Conservation (phyloP, 495 filamentous ascomycete species). For the Pyronema omphalodes region DNA sequence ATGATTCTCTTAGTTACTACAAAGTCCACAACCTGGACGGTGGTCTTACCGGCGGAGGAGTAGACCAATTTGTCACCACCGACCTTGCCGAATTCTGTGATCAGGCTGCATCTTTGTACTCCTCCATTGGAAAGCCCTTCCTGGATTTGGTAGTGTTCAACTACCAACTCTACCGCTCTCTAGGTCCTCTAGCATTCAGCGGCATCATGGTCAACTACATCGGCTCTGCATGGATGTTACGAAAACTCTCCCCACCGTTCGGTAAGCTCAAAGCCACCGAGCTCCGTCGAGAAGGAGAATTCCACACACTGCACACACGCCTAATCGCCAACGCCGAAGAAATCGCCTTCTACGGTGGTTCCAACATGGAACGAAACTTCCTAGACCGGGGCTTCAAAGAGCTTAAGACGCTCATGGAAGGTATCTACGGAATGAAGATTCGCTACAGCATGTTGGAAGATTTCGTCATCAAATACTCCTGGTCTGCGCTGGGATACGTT, state of each 20-base stretch:
- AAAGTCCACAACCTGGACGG: constrained; percentile 88
- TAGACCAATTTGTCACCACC: constrained; percentile 95
- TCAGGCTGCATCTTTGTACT: constrained; percentile 82
- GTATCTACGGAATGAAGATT: constrained; percentile 88
- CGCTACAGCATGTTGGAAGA: constrained; percentile 98
- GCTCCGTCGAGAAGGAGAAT: constrained; percentile 83
- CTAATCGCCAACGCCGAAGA: constrained; percentile 96
- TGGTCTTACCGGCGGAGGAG: constrained; percentile 61
- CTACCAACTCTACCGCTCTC: constrained; percentile 81
- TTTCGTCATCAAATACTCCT: constrained; percentile 93
- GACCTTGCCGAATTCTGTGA: constrained; percentile 90
- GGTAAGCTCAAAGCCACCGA: constrained; percentile 92
- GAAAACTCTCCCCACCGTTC: constrained; percentile 79
- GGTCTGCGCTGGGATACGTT: constrained; percentile 83
- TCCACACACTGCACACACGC: constrained; percentile 65
- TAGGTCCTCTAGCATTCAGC: constrained; percentile 72
- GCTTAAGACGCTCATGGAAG: constrained; percentile 85
- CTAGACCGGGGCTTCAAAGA: constrained; percentile 79
- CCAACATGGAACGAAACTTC: constrained; percentile 79
- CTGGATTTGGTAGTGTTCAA: constrained; percentile 94
- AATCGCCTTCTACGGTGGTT: constrained; percentile 94
- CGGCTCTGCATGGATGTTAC: constrained; percentile 70
- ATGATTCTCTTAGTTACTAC: constrained; percentile 87
- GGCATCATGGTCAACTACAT: constrained; percentile 85
- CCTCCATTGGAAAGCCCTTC: constrained; percentile 86